Percentiles rank a stretch among this genome's conserved stretches.
Conservation (phyloP, 768 basidiomycete species). For the Suillus luteus region DNA sequence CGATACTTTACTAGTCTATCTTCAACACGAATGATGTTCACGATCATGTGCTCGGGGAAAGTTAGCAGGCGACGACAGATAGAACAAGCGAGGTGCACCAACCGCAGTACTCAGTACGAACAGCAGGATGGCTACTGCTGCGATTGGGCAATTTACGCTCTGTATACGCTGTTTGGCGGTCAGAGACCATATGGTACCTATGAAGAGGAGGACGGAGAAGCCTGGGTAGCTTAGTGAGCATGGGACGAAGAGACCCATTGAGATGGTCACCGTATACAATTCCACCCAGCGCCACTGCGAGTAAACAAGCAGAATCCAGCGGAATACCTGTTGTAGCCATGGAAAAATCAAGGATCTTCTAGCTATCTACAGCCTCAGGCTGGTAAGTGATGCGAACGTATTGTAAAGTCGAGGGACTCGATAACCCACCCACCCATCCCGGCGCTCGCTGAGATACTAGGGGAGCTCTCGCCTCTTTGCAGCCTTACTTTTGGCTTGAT, state of each 20-base stretch:
- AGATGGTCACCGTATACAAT: neutral
- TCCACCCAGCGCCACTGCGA: neutral
- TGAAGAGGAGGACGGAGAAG: neutral
- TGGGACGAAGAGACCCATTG: neutral
- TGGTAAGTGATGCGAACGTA: no score
- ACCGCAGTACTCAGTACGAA: neutral
- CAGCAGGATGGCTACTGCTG: neutral
- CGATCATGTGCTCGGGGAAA: neutral
- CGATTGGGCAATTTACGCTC: neutral
- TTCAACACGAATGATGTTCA: neutral
- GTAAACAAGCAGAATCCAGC: neutral
- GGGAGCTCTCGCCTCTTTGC: no score
- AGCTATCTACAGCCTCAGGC: no score
- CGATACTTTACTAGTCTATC: neutral
- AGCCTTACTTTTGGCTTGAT: no score
- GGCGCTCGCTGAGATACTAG: no score
- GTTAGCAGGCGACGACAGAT: neutral
- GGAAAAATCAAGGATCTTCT: no score
- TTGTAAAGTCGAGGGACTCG: no score
- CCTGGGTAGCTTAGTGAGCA: neutral
- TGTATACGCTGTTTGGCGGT: neutral
- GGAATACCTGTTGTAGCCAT: no score
- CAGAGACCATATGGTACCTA: neutral
- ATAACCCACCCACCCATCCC: no score
- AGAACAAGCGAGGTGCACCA: neutral